phyloP scores from a whole-genome alignment of 164 flowering plant genomes.

The Vitis rupestris region DNA sequence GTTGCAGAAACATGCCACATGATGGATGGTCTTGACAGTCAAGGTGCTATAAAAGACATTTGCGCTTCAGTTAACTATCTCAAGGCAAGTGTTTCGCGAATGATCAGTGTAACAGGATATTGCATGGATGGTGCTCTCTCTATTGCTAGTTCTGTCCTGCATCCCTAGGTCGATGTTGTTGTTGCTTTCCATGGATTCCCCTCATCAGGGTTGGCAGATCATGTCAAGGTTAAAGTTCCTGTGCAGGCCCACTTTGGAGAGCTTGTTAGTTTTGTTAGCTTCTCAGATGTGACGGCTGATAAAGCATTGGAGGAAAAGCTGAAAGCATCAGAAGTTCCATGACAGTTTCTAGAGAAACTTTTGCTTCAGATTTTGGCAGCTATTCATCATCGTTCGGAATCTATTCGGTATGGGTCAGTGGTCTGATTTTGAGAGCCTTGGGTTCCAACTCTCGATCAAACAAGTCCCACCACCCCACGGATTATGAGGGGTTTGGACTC shows the following conservation, averaged over 20 bases:
- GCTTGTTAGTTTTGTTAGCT: slow-evolving; percentile 74
- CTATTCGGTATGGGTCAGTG: too few relatives aligned
- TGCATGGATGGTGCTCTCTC: slow-evolving; percentile 99
- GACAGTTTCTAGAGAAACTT: too few relatives aligned
- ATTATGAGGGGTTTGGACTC: too few relatives aligned
- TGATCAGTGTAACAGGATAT: slow-evolving; percentile 93
- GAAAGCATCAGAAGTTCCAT: slow-evolving; percentile 64
- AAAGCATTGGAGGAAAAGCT: slow-evolving; percentile 82
- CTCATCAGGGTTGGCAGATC: slow-evolving; percentile 77
- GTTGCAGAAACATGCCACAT: slow-evolving; percentile 94
- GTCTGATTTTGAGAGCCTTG: too few relatives aligned
- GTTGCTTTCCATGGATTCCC: slow-evolving; percentile 93
- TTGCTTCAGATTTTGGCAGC: too few relatives aligned
- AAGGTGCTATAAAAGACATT: slow-evolving; percentile 92
- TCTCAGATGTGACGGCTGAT: slow-evolving; percentile 87
- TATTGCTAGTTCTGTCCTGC: slow-evolving; percentile 82
- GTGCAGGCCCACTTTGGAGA: slow-evolving; percentile 99
- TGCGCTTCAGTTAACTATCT: slow-evolving; percentile 90
- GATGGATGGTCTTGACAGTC: slow-evolving; percentile 93
- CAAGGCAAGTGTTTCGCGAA: slow-evolving; percentile 86
- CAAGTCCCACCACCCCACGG: too few relatives aligned
- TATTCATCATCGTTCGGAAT: too few relatives aligned
- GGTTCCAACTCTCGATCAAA: too few relatives aligned
- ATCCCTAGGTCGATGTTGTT: slow-evolving; percentile 83
- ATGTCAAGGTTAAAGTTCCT: slow-evolving; percentile 76